Base-by-base conservation (phyloP, 331 rosid species). In the Telfairia occidentalis region DNA sequence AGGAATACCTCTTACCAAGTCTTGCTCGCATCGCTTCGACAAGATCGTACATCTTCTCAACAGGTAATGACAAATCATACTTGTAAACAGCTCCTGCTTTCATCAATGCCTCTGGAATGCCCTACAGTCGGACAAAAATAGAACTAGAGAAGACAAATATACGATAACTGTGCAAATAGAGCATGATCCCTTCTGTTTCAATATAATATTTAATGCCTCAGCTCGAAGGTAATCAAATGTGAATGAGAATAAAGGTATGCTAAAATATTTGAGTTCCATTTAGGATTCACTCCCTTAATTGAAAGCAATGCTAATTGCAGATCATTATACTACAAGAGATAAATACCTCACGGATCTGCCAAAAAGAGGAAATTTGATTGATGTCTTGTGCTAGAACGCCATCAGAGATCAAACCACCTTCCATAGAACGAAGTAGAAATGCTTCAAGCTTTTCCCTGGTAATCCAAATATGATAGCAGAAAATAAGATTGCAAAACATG, bases 321-420 rank as follows among this genome's bases (percentile, higher is more conserved):
- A 50, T 54, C 29, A 82, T 40, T 52, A 59, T 49, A 77, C 48
- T 54, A 73, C 46, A 12, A 7, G 15, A 12, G 73, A 74, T 57
- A 76, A 71, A 75, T 75, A 93, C 98, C 98, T 94, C 98, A 23
- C 97, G 95, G 28, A 94, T 81, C 72, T 3, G 89, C 98, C 98
- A 94, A 88, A 94, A 94, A 0, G 97, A 85, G 53, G 91, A 89
- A 71, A 94, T 89, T 82, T 94, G 98, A 86, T 86, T 94, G 77
- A 91, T 94, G 88, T 91, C 98, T 85, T 94, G 97, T 34, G 97
- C 92, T 80, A 94, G 81, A 80, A 83, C 96, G 32, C 98, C 98
- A 29, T 94, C 98, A 59, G 96, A 83, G 79, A 94, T 74, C 85
- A 88, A 87, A 81, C 92, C 97, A 81, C 73, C 87, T 86, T 91